Evolutionary conservation across 2,329 filamentous ascomycete species (phyloP), one percentile per base, ranked within the genome.

Genomic region (Fusarium tjaetaba): DNA sequence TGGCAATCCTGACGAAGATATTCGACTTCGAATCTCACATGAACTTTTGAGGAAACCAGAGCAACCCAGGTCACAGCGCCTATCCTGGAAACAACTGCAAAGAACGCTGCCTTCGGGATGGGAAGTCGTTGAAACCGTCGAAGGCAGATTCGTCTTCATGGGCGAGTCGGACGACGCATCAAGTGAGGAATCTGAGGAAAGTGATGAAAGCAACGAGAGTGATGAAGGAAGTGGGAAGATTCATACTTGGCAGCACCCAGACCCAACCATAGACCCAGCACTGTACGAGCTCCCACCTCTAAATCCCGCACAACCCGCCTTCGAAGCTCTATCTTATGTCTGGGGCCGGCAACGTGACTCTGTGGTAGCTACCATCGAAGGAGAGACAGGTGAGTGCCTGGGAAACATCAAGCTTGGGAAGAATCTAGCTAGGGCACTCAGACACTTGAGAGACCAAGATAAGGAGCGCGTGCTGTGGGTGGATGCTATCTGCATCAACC

Each of bases 1-100:
- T 0, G 24, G 20, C 18, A 9, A 28, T 7, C 2, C 10, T 28
- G 4, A 10, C 20, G 24, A 53, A 4, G 5, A 5, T 28, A 18
- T 53, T 10, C 24, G 24, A 2, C 20, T 53, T 7, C 7, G 5
- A 28, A 53, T 53, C 13, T 53, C 34, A 18, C 34, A 53, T 10
- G 51, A 39, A 13, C 51, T 53, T 53, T 2, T 53, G 14, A 53
- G 7, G 14, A 11, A 18, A 13, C 20, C 51, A 3, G 51, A n/a
- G 24, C 10, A 5, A 5, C 13, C 34, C 1, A 28, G 0, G 0
- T 4, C 34, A 13, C 24, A 13, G 2, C 51, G 51, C 0, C 14
- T 53, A 10, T 39, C 24, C 20, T 5, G 14, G 1, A 53, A 4
- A n/a, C 14, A 39, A 0, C 20, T 53, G 10, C 20, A 39, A 28